phyloP scores from a whole-genome alignment of 2,329 filamentous ascomycete genomes.

The Lecanoromycetidae sp. region DNA sequence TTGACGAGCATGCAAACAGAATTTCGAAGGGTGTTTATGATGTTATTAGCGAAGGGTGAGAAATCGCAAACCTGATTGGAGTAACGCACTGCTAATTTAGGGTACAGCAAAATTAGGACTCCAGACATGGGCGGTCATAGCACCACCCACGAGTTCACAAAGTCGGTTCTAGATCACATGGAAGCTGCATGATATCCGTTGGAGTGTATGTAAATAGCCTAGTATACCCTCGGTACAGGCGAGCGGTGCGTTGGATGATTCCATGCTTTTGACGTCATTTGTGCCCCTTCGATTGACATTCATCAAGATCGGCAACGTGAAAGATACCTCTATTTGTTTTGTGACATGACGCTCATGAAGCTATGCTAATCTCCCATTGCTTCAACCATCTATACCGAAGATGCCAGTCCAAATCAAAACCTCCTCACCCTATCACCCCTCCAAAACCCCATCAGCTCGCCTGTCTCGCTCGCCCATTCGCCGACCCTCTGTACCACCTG shows the following conservation, averaged over 20 bases:
- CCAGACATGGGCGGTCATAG: slow-evolving; percentile 89
- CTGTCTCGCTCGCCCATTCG: slow-evolving; percentile 51
- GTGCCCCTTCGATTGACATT: too few relatives aligned
- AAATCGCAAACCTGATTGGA: background rate
- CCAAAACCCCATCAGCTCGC: slow-evolving; percentile 51
- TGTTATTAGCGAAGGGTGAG: slow-evolving; percentile 81
- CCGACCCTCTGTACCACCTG: slow-evolving; percentile 47
- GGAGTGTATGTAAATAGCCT: slow-evolving; percentile 4
- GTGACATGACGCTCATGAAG: too few relatives aligned
- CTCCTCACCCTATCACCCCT: slow-evolving; percentile 26
- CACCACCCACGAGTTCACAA: slow-evolving; percentile 89
- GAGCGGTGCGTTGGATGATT: slow-evolving; percentile 1
- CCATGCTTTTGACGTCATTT: background rate
- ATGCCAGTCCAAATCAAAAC: too few relatives aligned
- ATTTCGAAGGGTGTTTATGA: slow-evolving; percentile 73
- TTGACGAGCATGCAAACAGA: slow-evolving; percentile 96
- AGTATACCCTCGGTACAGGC: background rate
- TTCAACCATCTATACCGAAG: too few relatives aligned
- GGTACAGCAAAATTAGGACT: slow-evolving; percentile 64
- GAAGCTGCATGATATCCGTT: slow-evolving; percentile 51
- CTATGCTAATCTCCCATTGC: too few relatives aligned
- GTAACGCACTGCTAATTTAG: slow-evolving; percentile 32
- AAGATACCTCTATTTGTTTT: background rate
- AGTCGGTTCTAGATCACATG: slow-evolving; percentile 91
- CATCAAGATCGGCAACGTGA: background rate